Base-by-base conservation (phyloP, 192 early-diverging fungal species). In the Mortierella hygrophila region DNA sequence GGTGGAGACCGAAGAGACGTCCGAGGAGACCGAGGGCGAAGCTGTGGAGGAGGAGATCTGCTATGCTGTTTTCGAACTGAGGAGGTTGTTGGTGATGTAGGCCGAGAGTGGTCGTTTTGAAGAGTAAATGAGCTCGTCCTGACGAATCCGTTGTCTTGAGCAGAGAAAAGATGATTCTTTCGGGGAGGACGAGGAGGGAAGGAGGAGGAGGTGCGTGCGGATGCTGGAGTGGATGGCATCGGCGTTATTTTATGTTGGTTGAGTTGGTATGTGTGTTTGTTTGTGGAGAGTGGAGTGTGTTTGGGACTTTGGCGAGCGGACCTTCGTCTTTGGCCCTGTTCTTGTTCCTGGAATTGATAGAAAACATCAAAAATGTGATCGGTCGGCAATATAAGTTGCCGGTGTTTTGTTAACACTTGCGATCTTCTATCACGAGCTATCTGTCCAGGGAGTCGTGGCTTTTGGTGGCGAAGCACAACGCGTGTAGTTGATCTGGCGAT, bases 1-100 rank as follows among this genome's bases (percentile, higher is more conserved):
- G 72, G 42, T 26, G 42, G 13, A 23, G 29, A 65, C 29, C 60
- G 60, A 65, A 32, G 60, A 65, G 60, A 49, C 35, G 71, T 44
- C 71, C 71, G 42, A 40, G 69, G 69, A 68, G 32, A 18, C 35
- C 18, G 65, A 75, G 63, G 69, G 20, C 41, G 71, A 71, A 47
- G 26, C 20, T 63, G 55, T 20, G 40, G 60, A 20, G 54, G 37
- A 20, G 41, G 75, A 68, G 23, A 63, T 3, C 26, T 65, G 60
- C 60, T 65, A 44, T 37, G 49, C 49, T 60, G n/a, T 54, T 42
- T 15, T 13, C 46, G 6, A 52, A 20, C 0, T 23, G 76, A n/a
- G 29, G 52, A 20, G 49, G 42, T 6, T 4, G 70, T 65, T 37
- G 74, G 74, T 20, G 52, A 55, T 18, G 74, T 35, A 6, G 74